Conservation (phyloP, 2,329 filamentous ascomycete species). For the Chlorencoelia australis region DNA sequence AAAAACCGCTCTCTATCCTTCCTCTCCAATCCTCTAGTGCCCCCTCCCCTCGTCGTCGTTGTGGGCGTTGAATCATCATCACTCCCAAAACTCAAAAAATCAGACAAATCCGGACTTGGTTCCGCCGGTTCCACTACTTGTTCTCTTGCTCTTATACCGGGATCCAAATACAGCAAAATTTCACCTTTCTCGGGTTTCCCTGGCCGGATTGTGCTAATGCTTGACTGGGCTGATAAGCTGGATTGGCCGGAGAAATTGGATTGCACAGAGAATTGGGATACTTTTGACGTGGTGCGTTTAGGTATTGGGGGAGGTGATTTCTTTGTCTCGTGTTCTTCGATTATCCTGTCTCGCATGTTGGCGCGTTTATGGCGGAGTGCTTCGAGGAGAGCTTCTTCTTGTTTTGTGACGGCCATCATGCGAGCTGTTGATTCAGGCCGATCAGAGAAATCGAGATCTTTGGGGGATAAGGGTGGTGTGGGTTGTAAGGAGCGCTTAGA, state of each 20-base stretch:
- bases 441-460: slow-evolving; percentile 15
- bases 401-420: slow-evolving; percentile 41
- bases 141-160: slow-evolving; percentile 12
- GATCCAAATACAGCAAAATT: slow-evolving; percentile 22
- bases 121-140: slow-evolving; percentile 17
- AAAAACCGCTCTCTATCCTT: not conserved
- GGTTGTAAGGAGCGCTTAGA: slow-evolving; percentile 16
- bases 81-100: slow-evolving; percentile 21
- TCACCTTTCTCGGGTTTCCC: slow-evolving; percentile 11
- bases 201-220: slow-evolving; percentile 12
- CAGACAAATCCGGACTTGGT: slow-evolving; percentile 23
- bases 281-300: not conserved
- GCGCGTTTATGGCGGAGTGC: slow-evolving; percentile 39
- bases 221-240: slow-evolving; percentile 13
- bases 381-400: slow-evolving; percentile 41
- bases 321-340: slow-evolving; percentile 21
- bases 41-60: slow-evolving; percentile 11
- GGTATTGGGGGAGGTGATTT: slow-evolving; percentile 16
- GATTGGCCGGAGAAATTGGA: no score
- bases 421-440: slow-evolving; percentile 15
- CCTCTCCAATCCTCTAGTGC: not conserved
- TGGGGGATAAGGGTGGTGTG: slow-evolving; percentile 24
- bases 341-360: slow-evolving; percentile 34
- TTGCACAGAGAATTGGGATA: no score
- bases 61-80: slow-evolving; percentile 23